phyloP scores from a whole-genome alignment of 2,329 filamentous ascomycete genomes.

The Sporothrix mexicana region DNA sequence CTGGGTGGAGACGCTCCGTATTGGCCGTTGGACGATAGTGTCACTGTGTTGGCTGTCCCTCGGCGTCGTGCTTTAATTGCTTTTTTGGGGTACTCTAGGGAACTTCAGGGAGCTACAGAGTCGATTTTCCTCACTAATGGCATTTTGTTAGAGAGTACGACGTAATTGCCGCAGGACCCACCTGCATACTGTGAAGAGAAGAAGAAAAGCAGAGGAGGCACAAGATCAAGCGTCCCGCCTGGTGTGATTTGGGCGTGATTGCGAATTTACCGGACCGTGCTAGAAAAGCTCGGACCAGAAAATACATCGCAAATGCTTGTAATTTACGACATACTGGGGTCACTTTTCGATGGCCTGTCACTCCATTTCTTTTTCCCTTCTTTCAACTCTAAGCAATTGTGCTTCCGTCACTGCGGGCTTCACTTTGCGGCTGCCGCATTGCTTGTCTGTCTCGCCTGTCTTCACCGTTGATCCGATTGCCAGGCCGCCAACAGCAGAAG shows the following conservation, averaged over 20 bases:
- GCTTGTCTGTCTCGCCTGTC: neutral
- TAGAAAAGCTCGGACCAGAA: constrained; percentile 17
- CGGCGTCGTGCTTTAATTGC: neutral
- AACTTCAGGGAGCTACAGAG: neutral
- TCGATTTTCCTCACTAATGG: neutral
- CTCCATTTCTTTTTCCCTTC: neutral
- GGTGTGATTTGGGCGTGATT: constrained; percentile 26
- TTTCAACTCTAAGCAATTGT: neutral
- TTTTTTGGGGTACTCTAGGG: neutral
- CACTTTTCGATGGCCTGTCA: constrained; percentile 4
- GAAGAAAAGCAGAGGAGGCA: constrained; percentile 3
- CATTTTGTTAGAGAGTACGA: neutral
- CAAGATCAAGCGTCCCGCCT: constrained; percentile 11
- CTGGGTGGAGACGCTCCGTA: constrained; percentile 6
- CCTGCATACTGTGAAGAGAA: constrained; percentile 1
- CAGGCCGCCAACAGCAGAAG: neutral
- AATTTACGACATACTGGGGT: constrained; percentile 18
- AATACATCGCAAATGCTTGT: neutral
- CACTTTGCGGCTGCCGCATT: neutral
- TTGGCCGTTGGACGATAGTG: neutral
- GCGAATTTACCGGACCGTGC: constrained; percentile 28
- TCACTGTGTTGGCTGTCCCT: neutral
- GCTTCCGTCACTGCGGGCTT: neutral
- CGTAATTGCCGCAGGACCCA: constrained; percentile 25
- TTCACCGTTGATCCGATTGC: neutral